These are phyloP conservation scores for Starmera quercuum DNA, from an alignment of 805 yeast species.

Conservation along the genomic window DNA sequence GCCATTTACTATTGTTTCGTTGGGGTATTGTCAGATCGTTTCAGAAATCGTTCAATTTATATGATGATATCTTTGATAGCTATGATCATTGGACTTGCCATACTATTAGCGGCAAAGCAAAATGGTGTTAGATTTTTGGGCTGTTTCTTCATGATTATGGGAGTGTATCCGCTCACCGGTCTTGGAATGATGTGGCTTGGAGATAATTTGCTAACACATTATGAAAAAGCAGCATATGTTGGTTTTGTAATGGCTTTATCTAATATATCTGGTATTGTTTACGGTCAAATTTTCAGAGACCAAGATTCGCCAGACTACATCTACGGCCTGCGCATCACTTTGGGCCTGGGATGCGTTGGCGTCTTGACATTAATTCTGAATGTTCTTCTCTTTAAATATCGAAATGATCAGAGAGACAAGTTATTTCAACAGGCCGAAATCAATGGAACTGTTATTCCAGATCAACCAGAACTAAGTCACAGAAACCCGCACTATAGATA, in stretches of 20 bases:
- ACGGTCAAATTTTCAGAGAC: conserved; percentile 28
- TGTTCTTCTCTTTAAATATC: no score
- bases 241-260: conserved; percentile 30
- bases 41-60: conserved; percentile 26
- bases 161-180: conserved; percentile 32
- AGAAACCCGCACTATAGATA: no score
- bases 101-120: conserved; percentile 10
- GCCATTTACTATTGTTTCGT: conserved; percentile 22
- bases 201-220: conserved; percentile 31
- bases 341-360: no score
- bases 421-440: no score
- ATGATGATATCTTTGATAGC: conserved; percentile 25
- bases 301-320: conserved; percentile 32
- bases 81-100: conserved; percentile 25
- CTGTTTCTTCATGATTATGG: no score
- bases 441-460: no score
- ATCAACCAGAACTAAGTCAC: no score
- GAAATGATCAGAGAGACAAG: no score
- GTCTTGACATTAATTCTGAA: no score
- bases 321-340: conserved; percentile 21
- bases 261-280: conserved; percentile 28
- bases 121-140: no score
- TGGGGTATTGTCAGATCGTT: no score
- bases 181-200: conserved; percentile 32
- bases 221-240: conserved; percentile 30